Conservation (phyloP, 176 grass and related monocot genomes). For the Ampelocalamus luodianensis region DNA sequence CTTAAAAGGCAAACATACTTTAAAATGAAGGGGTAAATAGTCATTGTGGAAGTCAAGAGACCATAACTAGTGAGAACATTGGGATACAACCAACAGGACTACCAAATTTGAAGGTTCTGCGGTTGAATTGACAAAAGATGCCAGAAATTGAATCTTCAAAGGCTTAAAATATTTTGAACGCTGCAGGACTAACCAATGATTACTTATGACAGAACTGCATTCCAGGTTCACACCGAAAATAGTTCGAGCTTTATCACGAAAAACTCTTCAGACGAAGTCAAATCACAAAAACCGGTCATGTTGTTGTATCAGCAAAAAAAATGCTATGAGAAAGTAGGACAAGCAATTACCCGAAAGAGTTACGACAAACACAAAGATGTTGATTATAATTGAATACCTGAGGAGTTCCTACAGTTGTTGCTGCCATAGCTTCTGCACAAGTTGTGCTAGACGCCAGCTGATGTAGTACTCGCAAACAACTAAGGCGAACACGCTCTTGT, state of each 20-base stretch:
- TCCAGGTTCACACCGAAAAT: background rate
- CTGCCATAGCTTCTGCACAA: slow-evolving; percentile 98
- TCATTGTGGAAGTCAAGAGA: slow-evolving; percentile 24
- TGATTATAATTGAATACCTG: slow-evolving; percentile 68
- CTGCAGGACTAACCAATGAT: slow-evolving; percentile 5
- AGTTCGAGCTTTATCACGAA: background rate
- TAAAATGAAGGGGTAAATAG: background rate
- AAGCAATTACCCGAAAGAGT: background rate
- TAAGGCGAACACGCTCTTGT: slow-evolving; percentile 95
- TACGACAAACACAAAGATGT: slow-evolving; percentile 31
- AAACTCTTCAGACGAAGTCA: background rate
- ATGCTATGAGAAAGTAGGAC: background rate
- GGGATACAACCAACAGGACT: slow-evolving; percentile 1
- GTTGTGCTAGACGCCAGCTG: slow-evolving; percentile 96
- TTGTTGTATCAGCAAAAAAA: slow-evolving; percentile 7
- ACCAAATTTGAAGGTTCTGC: background rate
- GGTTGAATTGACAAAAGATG: background rate
- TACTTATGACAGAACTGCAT: background rate
- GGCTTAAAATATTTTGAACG: slow-evolving; percentile 4
- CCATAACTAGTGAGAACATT: slow-evolving; percentile 8
- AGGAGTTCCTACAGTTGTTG: slow-evolving; percentile 97
- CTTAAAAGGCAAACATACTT: slow-evolving; percentile 3
- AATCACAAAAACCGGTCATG: background rate
- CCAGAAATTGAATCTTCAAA: slow-evolving; percentile 24
- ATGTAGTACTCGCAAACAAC: slow-evolving; percentile 94